Conservation (phyloP, 768 basidiomycete genomes). For the Megacollybia marginata region DNA sequence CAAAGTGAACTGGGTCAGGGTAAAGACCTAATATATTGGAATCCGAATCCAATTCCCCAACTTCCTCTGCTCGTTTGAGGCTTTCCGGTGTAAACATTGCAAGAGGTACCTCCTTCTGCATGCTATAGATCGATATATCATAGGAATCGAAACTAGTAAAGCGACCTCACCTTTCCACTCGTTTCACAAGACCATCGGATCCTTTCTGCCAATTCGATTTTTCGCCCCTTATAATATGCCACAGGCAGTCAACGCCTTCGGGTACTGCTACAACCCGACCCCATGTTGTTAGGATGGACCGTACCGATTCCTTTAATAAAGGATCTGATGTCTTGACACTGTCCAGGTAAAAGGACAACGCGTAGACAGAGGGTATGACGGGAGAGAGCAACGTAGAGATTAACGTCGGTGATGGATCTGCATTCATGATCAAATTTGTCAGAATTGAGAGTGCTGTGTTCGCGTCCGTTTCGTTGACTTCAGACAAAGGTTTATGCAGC, state of each 20-base stretch:
- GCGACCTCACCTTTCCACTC: slow-evolving; percentile 34
- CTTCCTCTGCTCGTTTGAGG: slow-evolving; percentile 27
- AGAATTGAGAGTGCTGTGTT: slow-evolving; percentile 38
- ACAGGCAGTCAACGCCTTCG: slow-evolving; percentile 50
- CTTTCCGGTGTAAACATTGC: slow-evolving; percentile 49
- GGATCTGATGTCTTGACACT: slow-evolving; percentile 57
- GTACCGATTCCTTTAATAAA: slow-evolving; percentile 47
- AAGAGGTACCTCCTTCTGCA: slow-evolving; percentile 20
- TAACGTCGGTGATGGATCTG: slow-evolving; percentile 70
- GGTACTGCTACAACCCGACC: slow-evolving; percentile 50
- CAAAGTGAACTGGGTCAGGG: slow-evolving; percentile 70
- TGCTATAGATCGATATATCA: slow-evolving; percentile 3
- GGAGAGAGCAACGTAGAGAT: slow-evolving; percentile 61
- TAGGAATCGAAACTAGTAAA: background rate
- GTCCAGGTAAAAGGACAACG: slow-evolving; percentile 49
- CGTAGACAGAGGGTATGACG: slow-evolving; percentile 59
- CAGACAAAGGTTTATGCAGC: slow-evolving; percentile 48
- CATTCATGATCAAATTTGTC: slow-evolving; percentile 56
- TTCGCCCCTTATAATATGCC: slow-evolving; percentile 48
- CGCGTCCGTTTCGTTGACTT: background rate
- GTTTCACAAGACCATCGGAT: slow-evolving; percentile 43
- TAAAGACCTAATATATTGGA: slow-evolving; percentile 57
- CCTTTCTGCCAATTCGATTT: slow-evolving; percentile 50
- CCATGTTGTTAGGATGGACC: slow-evolving; percentile 66
- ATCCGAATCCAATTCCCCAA: slow-evolving; percentile 40